Percentiles rank a stretch among this genome's conserved stretches.
These are phyloP conservation scores for Penicillium capsulatum DNA, from an alignment of 2,329 filamentous ascomycete species.

Conservation along the genomic window DNA sequence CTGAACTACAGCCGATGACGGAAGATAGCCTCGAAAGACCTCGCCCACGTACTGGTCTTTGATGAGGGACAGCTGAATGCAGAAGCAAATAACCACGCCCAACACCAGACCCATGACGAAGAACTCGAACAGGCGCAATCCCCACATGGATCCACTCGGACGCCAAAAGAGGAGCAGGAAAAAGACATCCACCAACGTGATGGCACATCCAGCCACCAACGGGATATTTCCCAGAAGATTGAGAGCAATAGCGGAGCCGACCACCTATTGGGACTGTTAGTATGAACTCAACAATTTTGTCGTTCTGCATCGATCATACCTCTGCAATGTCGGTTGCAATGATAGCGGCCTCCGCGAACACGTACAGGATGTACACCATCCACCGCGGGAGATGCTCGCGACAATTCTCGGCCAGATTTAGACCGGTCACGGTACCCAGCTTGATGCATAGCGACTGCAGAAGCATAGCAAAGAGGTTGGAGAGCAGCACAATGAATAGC, in stretches of 20 bases:
- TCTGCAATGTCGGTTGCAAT: constrained; percentile 69
- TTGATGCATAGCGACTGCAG: constrained; percentile 53
- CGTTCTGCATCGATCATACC: constrained; percentile 33
- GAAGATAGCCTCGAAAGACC: constrained; percentile 54
- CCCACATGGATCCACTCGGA: constrained; percentile 50
- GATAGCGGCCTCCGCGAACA: constrained; percentile 62
- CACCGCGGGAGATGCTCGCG: constrained; percentile 62
- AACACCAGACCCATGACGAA: constrained; percentile 54
- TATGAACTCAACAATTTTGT: background rate
- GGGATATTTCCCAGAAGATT: constrained; percentile 53
- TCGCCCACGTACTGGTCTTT: constrained; percentile 47
- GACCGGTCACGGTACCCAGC: constrained; percentile 63
- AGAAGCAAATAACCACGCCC: constrained; percentile 55
- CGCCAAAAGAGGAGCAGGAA: constrained; percentile 55
- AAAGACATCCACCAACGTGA: constrained; percentile 54
- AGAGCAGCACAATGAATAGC: constrained; percentile 47
- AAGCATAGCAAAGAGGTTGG: constrained; percentile 48
- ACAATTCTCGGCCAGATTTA: constrained; percentile 64
- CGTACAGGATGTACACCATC: constrained; percentile 60
- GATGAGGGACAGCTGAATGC: constrained; percentile 54
- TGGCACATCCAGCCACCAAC: constrained; percentile 54
- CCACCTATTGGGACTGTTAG: constrained; percentile 39
- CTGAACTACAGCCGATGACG: constrained; percentile 50
- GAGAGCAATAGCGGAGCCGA: constrained; percentile 55
- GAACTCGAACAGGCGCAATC: constrained; percentile 51